A percentile compares a stretch with the other conserved stretches of the same genome.
Evolutionary conservation across 306 rosid genomes (phyloP).

Genomic region (Ochetophila trinervis): DNA sequence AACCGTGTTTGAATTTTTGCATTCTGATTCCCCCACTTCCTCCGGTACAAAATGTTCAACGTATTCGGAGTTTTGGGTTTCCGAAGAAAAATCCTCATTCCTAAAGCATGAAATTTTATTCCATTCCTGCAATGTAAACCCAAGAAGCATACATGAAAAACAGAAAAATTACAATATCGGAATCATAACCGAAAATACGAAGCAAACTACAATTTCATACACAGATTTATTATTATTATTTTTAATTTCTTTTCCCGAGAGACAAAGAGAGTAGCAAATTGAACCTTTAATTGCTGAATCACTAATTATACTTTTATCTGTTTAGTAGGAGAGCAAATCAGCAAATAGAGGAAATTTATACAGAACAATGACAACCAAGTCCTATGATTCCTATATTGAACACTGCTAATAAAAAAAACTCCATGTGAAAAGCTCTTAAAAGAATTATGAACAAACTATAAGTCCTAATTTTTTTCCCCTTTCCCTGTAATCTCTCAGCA

Average conservation of each 20-base stretch:
- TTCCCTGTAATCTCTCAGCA: background rate
- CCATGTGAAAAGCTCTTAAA: background rate
- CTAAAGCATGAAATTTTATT: constrained; percentile 68
- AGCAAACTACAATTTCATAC: background rate
- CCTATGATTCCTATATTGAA: background rate
- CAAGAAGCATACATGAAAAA: constrained; percentile 2
- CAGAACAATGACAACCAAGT: background rate
- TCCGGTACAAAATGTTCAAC: constrained; percentile 25
- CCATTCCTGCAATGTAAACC: constrained; percentile 50
- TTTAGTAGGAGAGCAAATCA: no score
- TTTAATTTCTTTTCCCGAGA: no score
- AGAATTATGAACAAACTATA: background rate
- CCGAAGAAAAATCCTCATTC: constrained; percentile 56
- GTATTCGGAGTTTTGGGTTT: constrained; percentile 47
- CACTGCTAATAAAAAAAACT: background rate
- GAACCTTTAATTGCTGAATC: background rate
- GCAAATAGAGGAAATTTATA: background rate
- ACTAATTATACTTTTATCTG: background rate
- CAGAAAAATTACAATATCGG: background rate
- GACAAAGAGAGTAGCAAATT: no score
- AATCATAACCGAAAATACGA: background rate
- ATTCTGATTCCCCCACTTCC: constrained; percentile 52
- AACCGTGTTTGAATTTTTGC: constrained; percentile 30
- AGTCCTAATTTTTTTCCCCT: background rate
- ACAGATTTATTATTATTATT: background rate